These are phyloP conservation scores for Suillus brevipes DNA, from an alignment of 768 basidiomycete genomes.

Conservation along the genomic window DNA sequence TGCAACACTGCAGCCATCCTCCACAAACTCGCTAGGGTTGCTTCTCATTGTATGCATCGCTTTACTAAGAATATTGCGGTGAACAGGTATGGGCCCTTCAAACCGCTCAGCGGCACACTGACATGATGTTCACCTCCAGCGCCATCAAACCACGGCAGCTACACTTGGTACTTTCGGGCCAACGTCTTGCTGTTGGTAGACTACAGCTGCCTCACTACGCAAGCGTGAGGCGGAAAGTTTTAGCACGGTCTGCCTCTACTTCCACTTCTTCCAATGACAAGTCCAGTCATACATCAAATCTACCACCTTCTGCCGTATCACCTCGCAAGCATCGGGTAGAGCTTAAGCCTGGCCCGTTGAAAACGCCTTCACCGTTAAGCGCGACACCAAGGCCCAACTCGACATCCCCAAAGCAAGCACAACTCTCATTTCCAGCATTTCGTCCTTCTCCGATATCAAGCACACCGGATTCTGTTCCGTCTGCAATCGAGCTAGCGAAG, in stretches of 20 bases:
- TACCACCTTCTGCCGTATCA: constrained; percentile 25
- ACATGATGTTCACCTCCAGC: background rate
- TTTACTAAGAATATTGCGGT: constrained; percentile 38
- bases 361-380: constrained; percentile 33
- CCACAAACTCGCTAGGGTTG: constrained; percentile 7
- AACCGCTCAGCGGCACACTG: background rate
- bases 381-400: constrained; percentile 22
- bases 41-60: constrained; percentile 39
- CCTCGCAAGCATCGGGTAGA: constrained; percentile 49
- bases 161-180: constrained; percentile 4
- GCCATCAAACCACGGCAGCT: background rate
- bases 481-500: constrained; percentile 51
- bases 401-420: constrained; percentile 26
- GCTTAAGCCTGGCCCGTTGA: constrained; percentile 64
- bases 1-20: background rate
- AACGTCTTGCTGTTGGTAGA: constrained; percentile 12
- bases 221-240: background rate
- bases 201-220: background rate
- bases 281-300: constrained; percentile 23
- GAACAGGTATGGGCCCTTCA: constrained; percentile 34
- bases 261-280: constrained; percentile 22
- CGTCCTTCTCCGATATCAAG: constrained; percentile 19
- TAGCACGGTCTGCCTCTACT: constrained; percentile 20
- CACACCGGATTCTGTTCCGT: constrained; percentile 19
- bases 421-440: constrained; percentile 28